Base-by-base conservation (phyloP, 176 grass and related monocot species). In the Rhynchospora tenuis region DNA sequence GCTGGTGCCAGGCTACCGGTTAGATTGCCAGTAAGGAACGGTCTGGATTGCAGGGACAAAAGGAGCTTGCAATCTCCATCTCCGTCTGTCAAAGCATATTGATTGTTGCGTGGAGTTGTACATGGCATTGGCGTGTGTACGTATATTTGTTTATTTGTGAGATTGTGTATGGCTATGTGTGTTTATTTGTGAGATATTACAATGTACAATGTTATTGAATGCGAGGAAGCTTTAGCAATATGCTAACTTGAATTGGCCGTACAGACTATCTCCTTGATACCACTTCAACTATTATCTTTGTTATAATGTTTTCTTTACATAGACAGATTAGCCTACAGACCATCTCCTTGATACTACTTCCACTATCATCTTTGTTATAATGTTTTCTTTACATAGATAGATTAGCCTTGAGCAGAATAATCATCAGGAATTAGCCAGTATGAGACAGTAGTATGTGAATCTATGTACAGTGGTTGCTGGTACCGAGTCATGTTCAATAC, bases 71-170 rank as follows among this genome's bases (percentile, higher is more conserved):
- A 0, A 33, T 68, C 80, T 12, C 17, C 23, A 46, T 23, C 80
- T 52, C 38, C n/a, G 31, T 63, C 80, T 82, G 63, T 82, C 67
- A 82, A 82, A 82, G 80, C 80, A 29, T 82, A 82, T 52, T 82
- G 59, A 65, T 7, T 56, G 73, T 14, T 2, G 26, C 24, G 7
- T 56, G 73, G 22, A 6, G 14, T 76, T 77, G 73, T 56, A 54
- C 15, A 56, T 55, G 12, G 0, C 11, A 73, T 73, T 15, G 20
- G 54, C 8, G 14, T 27, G 71, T 51, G 22, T 74, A n/a, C 27
- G 68, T 71, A 9, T 20, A 9, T 6, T 13, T 48, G 19, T 48
- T 46, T 47, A 20, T 72, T 12, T 6, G 22, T n/a, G 16, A 9
- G 67, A 15, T 23, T 62, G 59, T 62, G 59, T 62, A 17, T 4